Percentiles rank a stretch among this genome's conserved stretches.
These are phyloP conservation scores for Boletus hoseneyae DNA, from an alignment of 1,284 basidiomycete genomes.

Conservation along the genomic window DNA sequence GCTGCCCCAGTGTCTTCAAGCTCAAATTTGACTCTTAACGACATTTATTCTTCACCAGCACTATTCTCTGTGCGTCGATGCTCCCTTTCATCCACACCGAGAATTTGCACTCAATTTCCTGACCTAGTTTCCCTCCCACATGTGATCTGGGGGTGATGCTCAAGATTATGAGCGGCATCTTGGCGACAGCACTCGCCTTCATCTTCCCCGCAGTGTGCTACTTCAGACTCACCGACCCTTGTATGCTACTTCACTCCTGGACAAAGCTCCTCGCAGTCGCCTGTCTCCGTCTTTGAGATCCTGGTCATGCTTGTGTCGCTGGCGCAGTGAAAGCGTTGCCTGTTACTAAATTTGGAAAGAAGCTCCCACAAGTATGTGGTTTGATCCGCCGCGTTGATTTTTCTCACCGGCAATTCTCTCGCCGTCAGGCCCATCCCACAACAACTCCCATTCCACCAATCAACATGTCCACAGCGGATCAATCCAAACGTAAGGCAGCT, in stretches of 20 bases:
- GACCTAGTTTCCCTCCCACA: constrained; percentile 80
- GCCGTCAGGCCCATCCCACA: too few species aligned
- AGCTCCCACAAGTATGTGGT: too few species aligned
- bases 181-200: constrained; percentile 92
- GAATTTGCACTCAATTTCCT: background rate
- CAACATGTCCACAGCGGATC: too few species aligned
- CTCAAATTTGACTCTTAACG: constrained; percentile 50
- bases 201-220: constrained; percentile 92
- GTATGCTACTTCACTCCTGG: constrained; percentile 61
- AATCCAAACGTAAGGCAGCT: too few species aligned
- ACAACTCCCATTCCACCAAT: too few species aligned
- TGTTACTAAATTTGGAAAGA: too few species aligned
- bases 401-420: too few species aligned
- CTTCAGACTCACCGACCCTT: constrained; percentile 64
- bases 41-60: constrained; percentile 89
- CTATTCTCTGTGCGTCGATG: constrained; percentile 83
- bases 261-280: constrained; percentile 71
- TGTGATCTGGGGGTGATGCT: constrained; percentile 98
- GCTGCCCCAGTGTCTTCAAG: constrained; percentile 6
- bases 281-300: constrained; percentile 72
- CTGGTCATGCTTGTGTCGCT: constrained; percentile 80
- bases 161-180: constrained; percentile 94
- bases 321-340: too few species aligned
- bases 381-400: too few species aligned
- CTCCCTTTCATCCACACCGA: constrained; percentile 30